Percentiles rank a stretch among this genome's conserved stretches.
These are phyloP conservation scores for Kwoniella shandongensis DNA, from an alignment of 768 basidiomycete genomes.

Conservation along the genomic window DNA sequence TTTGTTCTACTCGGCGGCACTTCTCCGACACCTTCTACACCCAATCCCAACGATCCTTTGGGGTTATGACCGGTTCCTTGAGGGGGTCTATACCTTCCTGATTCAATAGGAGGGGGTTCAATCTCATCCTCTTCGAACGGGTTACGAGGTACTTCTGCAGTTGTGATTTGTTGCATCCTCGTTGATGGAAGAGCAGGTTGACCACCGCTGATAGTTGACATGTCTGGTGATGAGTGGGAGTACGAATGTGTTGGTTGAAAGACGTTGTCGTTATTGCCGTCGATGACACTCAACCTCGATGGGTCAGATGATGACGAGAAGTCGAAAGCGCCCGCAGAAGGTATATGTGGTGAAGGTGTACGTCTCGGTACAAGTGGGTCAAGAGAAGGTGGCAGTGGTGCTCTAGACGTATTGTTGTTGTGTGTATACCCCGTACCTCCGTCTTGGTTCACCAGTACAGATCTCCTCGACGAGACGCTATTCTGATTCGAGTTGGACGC, in stretches of 20 bases:
- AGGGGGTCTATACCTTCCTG: constrained; percentile 17
- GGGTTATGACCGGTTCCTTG: constrained; percentile 13
- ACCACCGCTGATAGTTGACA: constrained; percentile 13
- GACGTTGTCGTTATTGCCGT: neutral
- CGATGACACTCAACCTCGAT: too few species aligned
- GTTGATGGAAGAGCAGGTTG: constrained; percentile 24
- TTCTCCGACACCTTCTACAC: constrained; percentile 17
- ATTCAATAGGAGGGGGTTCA: constrained; percentile 30
- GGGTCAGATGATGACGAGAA: neutral
- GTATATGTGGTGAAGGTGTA: constrained; percentile 24
- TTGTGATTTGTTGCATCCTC: constrained; percentile 14
- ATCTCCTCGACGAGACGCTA: neutral
- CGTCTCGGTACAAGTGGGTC: constrained; percentile 23
- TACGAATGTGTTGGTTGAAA: constrained; percentile 18
- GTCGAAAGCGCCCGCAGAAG: neutral
- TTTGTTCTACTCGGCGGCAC: constrained; percentile 24
- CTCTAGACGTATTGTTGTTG: constrained; percentile 3
- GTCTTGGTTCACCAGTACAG: constrained; percentile 6
- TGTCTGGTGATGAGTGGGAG: constrained; percentile 20
- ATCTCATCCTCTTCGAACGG: constrained; percentile 38
- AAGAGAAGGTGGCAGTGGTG: constrained; percentile 17
- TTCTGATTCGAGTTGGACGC: constrained; percentile 8
- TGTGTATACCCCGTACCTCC: neutral
- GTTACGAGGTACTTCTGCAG: constrained; percentile 14
- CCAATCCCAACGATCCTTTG: neutral